A percentile compares a stretch with the other conserved stretches of the same genome.
phyloP scores from a whole-genome alignment of 1,284 basidiomycete genomes.

The Papiliotrema fonsecae region DNA sequence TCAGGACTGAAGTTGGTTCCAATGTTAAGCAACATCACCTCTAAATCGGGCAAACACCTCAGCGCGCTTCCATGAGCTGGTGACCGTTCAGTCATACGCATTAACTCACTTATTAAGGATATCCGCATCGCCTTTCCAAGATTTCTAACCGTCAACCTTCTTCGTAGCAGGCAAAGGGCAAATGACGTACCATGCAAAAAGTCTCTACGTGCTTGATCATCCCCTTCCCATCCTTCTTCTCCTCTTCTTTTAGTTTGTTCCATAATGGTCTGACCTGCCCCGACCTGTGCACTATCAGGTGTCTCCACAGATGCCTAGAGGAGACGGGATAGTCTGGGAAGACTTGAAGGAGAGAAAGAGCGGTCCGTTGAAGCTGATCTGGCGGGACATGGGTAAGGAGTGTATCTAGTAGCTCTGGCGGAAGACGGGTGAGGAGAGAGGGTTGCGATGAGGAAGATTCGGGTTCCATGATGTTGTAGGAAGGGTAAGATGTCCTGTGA shows the following conservation, averaged over 20 bases:
- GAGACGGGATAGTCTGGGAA: constrained; percentile 36
- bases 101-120: constrained; percentile 45
- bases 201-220: constrained; percentile 19
- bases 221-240: constrained; percentile 8
- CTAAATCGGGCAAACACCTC: constrained; percentile 34
- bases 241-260: constrained; percentile 23
- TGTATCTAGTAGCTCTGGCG: constrained; percentile 43
- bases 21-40: constrained; percentile 41
- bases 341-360: constrained; percentile 35
- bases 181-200: constrained; percentile 22
- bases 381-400: constrained; percentile 40
- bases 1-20: constrained; percentile 49
- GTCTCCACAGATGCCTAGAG: constrained; percentile 31
- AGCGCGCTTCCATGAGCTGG: constrained; percentile 27
- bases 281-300: constrained; percentile 31
- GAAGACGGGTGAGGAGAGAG: constrained; percentile 25
- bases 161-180: neutral
- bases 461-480: neutral
- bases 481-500: too few species aligned
- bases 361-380: constrained; percentile 35
- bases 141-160: constrained; percentile 23
- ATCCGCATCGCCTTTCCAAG: constrained; percentile 47
- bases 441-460: neutral
- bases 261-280: constrained; percentile 36
- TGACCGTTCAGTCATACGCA: neutral